Evolutionary conservation across 257 asterid genomes (phyloP).

Genomic region (Nicotiana attenuata): DNA sequence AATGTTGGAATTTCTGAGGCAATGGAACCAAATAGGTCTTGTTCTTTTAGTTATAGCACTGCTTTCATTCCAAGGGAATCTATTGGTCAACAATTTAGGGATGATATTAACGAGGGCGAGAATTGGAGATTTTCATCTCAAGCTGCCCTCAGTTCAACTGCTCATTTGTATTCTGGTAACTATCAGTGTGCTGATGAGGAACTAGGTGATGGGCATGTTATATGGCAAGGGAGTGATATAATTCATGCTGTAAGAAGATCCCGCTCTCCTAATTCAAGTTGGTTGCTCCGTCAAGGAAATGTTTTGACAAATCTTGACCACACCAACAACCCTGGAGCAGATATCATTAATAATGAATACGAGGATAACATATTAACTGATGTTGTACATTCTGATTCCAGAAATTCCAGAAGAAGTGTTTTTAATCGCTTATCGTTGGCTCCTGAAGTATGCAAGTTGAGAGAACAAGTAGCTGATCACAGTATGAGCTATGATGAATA

Average conservation of each 20-base stretch:
- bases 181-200: constrained; percentile 12
- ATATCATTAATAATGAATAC: constrained; percentile 12
- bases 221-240: constrained; percentile 22
- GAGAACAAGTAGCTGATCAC: constrained; percentile 20
- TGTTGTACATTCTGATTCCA: constrained; percentile 26
- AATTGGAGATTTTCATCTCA: constrained; percentile 11
- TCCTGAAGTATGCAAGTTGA: constrained; percentile 8
- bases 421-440: constrained; percentile 49
- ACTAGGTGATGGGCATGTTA: constrained; percentile 22
- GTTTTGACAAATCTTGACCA: constrained; percentile 25
- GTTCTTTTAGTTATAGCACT: constrained; percentile 25
- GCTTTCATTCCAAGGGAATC: constrained; percentile 18
- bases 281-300: constrained; percentile 19
- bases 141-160: constrained; percentile 18
- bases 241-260: constrained; percentile 16
- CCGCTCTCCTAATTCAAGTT: constrained; percentile 16
- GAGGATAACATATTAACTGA: constrained; percentile 22
- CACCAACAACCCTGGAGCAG: not conserved
- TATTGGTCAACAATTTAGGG: constrained; percentile 13
- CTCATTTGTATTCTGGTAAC: constrained; percentile 22
- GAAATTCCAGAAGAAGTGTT: constrained; percentile 46
- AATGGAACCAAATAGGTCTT: constrained; percentile 25
- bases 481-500: constrained; percentile 14
- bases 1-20: constrained; percentile 19
- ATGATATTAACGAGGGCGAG: constrained; percentile 18